These are phyloP conservation scores for Canariomyces notabilis DNA, from an alignment of 2,329 filamentous ascomycete species.

Conservation along the genomic window DNA sequence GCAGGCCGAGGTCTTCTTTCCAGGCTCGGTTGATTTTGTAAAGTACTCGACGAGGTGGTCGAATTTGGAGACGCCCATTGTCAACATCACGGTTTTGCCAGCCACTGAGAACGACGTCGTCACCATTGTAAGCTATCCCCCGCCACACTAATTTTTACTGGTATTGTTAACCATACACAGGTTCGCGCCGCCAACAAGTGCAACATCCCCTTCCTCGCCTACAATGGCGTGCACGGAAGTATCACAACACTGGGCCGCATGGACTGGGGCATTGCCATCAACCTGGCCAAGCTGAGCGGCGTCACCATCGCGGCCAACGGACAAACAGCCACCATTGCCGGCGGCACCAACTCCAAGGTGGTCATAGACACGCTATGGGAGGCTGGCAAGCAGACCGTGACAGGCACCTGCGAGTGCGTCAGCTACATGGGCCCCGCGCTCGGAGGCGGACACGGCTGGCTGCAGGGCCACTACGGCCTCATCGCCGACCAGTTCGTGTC, in stretches of 20 bases:
- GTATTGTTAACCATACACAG: constrained; percentile 25
- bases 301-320: constrained; percentile 39
- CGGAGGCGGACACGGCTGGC: constrained; percentile 53
- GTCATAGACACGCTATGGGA: constrained; percentile 46
- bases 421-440: constrained; percentile 40
- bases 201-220: constrained; percentile 47
- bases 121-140: constrained; percentile 43
- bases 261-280: constrained; percentile 47
- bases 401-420: constrained; percentile 49
- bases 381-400: constrained; percentile 47
- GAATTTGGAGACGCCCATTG: constrained; percentile 35
- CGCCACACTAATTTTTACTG: no score
- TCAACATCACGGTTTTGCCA: constrained; percentile 44
- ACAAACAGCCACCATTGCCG: constrained; percentile 43
- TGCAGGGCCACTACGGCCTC: constrained; percentile 50
- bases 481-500: constrained; percentile 49
- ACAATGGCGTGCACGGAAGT: constrained; percentile 48
- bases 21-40: constrained; percentile 37
- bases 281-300: constrained; percentile 39
- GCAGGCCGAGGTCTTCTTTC: constrained; percentile 38
- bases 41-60: constrained; percentile 43
- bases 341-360: constrained; percentile 42
- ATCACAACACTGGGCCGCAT: constrained; percentile 45
- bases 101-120: constrained; percentile 44
- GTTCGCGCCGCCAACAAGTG: constrained; percentile 44